Conservation (phyloP, 805 yeast species). For the Hanseniaspora singularis region DNA sequence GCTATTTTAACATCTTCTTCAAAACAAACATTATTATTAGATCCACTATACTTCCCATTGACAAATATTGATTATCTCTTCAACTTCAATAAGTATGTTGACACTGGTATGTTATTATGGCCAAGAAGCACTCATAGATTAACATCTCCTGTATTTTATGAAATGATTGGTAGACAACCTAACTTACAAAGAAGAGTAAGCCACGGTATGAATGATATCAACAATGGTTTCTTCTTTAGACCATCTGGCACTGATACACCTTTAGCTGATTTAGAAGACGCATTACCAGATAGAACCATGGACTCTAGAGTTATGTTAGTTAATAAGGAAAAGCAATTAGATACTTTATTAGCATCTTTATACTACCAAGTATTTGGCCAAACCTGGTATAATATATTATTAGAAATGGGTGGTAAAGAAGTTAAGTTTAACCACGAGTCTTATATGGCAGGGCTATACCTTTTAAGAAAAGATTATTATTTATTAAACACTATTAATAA, state of each 20-base stretch:
- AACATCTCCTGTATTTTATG: conserved; percentile 45
- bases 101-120: conserved; percentile 42
- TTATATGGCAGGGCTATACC: conserved; percentile 47
- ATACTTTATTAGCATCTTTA: conserved; percentile 39
- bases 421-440: conserved; percentile 62
- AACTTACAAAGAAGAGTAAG: conserved; percentile 25
- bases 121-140: conserved; percentile 59
- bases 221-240: neutral
- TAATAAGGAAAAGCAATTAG: conserved; percentile 41
- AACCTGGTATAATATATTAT: conserved; percentile 44
- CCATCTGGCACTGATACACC: conserved; percentile 24
- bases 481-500: conserved; percentile 28
- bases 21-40: conserved; percentile 55
- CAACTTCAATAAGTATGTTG: conserved; percentile 31
- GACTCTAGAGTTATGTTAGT: conserved; percentile 45
- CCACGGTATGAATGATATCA: conserved; percentile 9
- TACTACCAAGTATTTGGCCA: conserved; percentile 53
- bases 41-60: conserved; percentile 57
- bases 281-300: conserved; percentile 46
- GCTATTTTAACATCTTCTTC: conserved; percentile 60
- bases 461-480: conserved; percentile 33
- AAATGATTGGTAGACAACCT: conserved; percentile 35
- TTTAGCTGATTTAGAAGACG: conserved; percentile 41
- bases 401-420: conserved; percentile 47
- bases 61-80: conserved; percentile 43